phyloP scores from a whole-genome alignment of 176 grass and related monocot species.

The Neostapfia colusana region DNA sequence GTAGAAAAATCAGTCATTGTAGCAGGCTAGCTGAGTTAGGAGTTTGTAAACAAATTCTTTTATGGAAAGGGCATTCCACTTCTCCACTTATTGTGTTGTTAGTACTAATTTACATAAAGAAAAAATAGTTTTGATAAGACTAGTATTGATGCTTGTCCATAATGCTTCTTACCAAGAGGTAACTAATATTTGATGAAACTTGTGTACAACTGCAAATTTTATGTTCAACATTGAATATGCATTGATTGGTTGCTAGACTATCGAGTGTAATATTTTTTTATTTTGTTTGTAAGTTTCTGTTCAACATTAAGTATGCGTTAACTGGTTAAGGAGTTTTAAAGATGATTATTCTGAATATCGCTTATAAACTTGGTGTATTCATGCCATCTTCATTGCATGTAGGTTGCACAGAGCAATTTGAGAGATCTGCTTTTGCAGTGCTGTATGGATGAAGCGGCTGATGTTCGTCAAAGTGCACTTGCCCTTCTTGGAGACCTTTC shows the following conservation, averaged over 20 bases:
- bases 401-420: constrained; percentile 89
- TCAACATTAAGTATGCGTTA: neutral
- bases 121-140: neutral
- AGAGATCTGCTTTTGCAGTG: constrained; percentile 89
- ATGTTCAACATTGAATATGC: neutral
- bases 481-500: constrained; percentile 95
- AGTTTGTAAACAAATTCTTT: neutral
- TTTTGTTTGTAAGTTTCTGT: neutral
- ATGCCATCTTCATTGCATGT: constrained; percentile 33
- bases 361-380: constrained; percentile 8
- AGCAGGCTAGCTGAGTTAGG: neutral
- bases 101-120: neutral
- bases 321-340: neutral
- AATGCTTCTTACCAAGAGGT: neutral
- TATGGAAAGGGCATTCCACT: neutral
- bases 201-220: neutral
- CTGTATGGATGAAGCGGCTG: constrained; percentile 84
- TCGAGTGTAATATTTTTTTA: neutral
- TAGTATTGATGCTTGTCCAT: neutral
- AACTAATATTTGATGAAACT: neutral
- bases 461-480: constrained; percentile 97
- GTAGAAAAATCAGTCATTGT: neutral
- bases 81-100: neutral
- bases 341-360: constrained; percentile 4
- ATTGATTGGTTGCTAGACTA: neutral